Evolutionary conservation across 345 rosid genomes (phyloP), one percentile per base, ranked within the genome.

Genomic region (Aurinia saxatilis): DNA sequence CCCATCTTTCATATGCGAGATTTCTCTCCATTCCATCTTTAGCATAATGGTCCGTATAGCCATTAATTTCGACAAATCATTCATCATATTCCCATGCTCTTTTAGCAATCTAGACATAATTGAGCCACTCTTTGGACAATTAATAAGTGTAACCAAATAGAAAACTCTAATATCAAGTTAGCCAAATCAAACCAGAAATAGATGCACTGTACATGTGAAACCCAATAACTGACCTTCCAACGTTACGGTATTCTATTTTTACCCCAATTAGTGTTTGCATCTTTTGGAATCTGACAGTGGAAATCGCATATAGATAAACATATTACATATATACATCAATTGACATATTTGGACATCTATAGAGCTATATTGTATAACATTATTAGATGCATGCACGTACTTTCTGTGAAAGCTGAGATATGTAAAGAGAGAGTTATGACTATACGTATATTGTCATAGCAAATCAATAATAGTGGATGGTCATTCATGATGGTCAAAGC

Each of bases 391-490:
- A 71, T 57, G 70, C 50, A 50, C 4, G 60, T 34, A 57, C 35
- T 25, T 6, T 34, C 65, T 50, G 40, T 27, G 60, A 57, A 50
- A 44, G 42, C 49, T 56, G 68, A 61, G 25, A 51, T 7, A 37
- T 53, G 45, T 31, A 21, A 16, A 54, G 37, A 40, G 64, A 51
- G 58, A 42, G 49, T 42, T 21, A 51, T 71, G 73, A 60, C 56
- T 44, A 60, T 68, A 52, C 35, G 52, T 50, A 50, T 41, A 34
- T 16, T 71, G 75, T 71, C 70, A 41, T 58, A 64, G 71, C 66
- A 71, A 64, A 71, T 65, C 71, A 71, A 71, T 64, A 57, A 65
- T 71, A 64, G 66, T 65, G 61, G 52, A 64, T 57, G 60, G n/a
- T n/a, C n/a, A n/a, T n/a, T n/a, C n/a, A n/a, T n/a, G n/a, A n/a